Percentiles rank a stretch among this genome's conserved stretches.
These are phyloP conservation scores for Bruguiera parviflora DNA, from an alignment of 345 rosid species.

Conservation along the genomic window DNA sequence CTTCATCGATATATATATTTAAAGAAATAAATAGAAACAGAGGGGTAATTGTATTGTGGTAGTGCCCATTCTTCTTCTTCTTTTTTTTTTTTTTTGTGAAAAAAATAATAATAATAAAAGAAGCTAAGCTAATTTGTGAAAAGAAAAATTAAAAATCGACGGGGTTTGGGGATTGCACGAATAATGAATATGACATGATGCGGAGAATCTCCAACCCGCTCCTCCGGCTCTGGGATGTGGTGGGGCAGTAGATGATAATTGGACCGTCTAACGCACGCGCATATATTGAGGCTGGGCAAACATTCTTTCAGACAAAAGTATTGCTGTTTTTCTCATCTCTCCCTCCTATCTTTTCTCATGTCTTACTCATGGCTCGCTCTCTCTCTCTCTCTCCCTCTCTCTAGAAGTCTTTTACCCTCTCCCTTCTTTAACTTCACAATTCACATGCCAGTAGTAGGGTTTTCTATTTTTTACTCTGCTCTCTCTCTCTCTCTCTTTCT, in stretches of 20 bases:
- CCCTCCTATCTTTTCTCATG: not conserved
- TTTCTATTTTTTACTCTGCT: slow-evolving; percentile 49
- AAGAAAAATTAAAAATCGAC: no score
- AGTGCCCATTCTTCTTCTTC: no score
- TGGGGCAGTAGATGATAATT: not conserved
- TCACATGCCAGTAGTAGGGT: not conserved
- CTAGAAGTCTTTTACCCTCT: slow-evolving; percentile 1
- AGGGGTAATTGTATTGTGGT: no score
- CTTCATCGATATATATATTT: no score
- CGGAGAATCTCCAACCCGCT: not conserved
- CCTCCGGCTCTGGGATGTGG: not conserved
- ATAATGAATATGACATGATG: no score
- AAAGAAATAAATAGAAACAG: no score
- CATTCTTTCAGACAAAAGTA: slow-evolving; percentile 14
- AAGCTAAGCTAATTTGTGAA: no score
- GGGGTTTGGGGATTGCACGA: no score
- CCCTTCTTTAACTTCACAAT: slow-evolving; percentile 5
- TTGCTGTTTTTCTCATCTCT: slow-evolving; percentile 8
- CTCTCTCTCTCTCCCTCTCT: slow-evolving; percentile 11
- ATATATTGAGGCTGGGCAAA: not conserved
- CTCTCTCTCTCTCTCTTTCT: slow-evolving; percentile 4
- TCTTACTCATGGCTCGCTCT: slow-evolving; percentile 1
- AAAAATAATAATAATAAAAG: no score
- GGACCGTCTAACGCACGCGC: slow-evolving; percentile 7
- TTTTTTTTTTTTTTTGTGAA: no score